Conservation (phyloP, 2,329 filamentous ascomycete genomes). For the Monilinia polystroma region DNA sequence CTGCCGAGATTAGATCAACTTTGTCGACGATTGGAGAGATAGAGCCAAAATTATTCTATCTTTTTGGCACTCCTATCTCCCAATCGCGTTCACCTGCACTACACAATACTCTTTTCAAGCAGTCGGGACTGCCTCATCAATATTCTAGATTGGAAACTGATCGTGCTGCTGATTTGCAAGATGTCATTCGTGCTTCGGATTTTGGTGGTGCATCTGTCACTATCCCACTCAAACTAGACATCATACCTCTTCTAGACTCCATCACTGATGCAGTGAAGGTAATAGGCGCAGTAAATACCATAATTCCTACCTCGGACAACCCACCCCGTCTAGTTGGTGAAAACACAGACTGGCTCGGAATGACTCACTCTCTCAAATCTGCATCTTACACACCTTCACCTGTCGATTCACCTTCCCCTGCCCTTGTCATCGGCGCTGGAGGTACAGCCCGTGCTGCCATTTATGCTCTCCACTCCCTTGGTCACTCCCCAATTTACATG, state of each 20-base stretch:
- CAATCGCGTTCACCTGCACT: conserved; percentile 83
- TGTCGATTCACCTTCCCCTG: conserved; percentile 49
- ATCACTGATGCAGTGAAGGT: conserved; percentile 73
- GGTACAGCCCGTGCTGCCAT: conserved; percentile 91
- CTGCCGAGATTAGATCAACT: conserved; percentile 79
- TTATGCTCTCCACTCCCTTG: conserved; percentile 80
- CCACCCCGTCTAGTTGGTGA: conserved; percentile 66
- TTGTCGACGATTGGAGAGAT: conserved; percentile 79
- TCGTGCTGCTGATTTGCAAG: conserved; percentile 56
- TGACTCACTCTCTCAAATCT: conserved; percentile 68
- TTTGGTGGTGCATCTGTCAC: conserved; percentile 96
- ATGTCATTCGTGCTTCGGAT: conserved; percentile 64
- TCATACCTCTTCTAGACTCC: conserved; percentile 77
- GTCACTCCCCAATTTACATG: conserved; percentile 82
- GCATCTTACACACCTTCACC: conserved; percentile 33
- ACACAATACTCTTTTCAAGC: conserved; percentile 80
- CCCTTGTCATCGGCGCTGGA: conserved; percentile 84
- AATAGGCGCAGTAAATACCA: conserved; percentile 94
- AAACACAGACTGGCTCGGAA: conserved; percentile 96
- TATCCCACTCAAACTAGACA: conserved; percentile 88
- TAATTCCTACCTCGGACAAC: conserved; percentile 58
- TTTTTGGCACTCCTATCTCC: conserved; percentile 84
- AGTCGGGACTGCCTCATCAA: conserved; percentile 77
- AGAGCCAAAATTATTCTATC: conserved; percentile 71
- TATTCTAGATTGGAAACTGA: conserved; percentile 78